A percentile compares a stretch with the other conserved stretches of the same genome.
Evolutionary conservation across 1,284 basidiomycete species (phyloP).

Genomic region (Ceratobasidium sp.): DNA sequence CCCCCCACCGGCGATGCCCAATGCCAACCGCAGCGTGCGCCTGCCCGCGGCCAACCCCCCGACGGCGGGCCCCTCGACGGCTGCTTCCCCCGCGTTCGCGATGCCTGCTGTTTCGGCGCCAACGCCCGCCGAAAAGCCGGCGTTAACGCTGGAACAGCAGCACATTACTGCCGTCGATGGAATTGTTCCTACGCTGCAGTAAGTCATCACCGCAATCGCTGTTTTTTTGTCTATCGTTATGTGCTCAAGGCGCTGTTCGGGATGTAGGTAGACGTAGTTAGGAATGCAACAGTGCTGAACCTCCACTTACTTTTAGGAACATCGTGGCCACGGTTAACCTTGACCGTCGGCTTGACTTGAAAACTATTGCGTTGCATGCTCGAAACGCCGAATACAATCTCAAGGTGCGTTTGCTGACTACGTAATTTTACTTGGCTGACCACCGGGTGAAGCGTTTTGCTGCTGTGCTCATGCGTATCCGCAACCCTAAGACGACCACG

Average conservation of each 20-base stretch:
- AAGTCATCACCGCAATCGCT: slow-evolving; percentile 54
- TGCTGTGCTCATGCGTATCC: slow-evolving; percentile 99
- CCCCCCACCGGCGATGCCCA: slow-evolving; percentile 33
- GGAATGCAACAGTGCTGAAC: slow-evolving; percentile 42
- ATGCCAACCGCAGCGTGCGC: slow-evolving; percentile 40
- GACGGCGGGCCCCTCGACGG: slow-evolving; percentile 22
- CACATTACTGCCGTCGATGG: slow-evolving; percentile 95
- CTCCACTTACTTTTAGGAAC: slow-evolving; percentile 67
- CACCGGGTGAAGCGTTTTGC: slow-evolving; percentile 91
- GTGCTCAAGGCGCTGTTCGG: slow-evolving; percentile 33
- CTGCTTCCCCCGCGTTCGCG: slow-evolving; percentile 41
- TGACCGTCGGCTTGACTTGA: slow-evolving; percentile 95
- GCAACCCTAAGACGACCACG: slow-evolving; percentile 99
- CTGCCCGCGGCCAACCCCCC: slow-evolving; percentile 31
- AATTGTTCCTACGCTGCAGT: slow-evolving; percentile 92
- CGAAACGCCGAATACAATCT: slow-evolving; percentile 99
- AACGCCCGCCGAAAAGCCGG: slow-evolving; percentile 53
- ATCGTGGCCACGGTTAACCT: slow-evolving; percentile 99
- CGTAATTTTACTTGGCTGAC: slow-evolving; percentile 56
- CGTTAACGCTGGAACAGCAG: slow-evolving; percentile 86
- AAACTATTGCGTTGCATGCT: slow-evolving; percentile 98
- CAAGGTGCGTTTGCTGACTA: slow-evolving; percentile 80
- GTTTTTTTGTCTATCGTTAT: slow-evolving; percentile 35
- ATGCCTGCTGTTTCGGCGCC: slow-evolving; percentile 49
- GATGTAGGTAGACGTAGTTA: slow-evolving; percentile 45